These are phyloP conservation scores for Fraxinus greggii DNA, from an alignment of 305 asterid genomes.

Conservation along the genomic window DNA sequence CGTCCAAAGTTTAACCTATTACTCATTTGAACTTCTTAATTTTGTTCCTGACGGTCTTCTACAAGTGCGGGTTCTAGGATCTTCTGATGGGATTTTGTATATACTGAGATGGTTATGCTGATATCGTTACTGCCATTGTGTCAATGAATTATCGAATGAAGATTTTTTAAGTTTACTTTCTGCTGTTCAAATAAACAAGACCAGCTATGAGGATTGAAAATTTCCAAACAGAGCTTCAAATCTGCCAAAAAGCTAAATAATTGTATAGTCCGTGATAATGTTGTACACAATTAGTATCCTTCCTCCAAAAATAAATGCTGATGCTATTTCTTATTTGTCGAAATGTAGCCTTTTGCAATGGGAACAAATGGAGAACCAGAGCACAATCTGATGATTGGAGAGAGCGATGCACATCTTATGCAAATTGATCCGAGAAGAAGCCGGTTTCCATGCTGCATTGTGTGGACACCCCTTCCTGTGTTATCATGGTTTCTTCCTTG, in stretches of 20 bases:
- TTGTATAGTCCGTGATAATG: neutral
- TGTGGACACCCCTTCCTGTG: constrained; percentile 92
- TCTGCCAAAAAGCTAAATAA: neutral
- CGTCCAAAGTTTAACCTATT: neutral
- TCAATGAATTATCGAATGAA: neutral
- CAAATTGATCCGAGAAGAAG: constrained; percentile 58
- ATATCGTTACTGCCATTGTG: neutral
- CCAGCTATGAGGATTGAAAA: neutral
- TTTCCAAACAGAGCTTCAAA: neutral
- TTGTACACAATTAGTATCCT: neutral
- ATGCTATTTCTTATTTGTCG: neutral
- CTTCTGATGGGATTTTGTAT: neutral
- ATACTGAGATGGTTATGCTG: neutral
- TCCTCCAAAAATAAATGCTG: neutral
- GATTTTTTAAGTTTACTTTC: neutral
- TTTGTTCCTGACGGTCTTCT: neutral
- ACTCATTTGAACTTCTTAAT: neutral
- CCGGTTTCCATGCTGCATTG: constrained; percentile 83
- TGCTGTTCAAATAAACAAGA: neutral
- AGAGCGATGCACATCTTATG: constrained; percentile 23
- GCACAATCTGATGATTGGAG: constrained; percentile 57
- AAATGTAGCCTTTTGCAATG: constrained; percentile 30
- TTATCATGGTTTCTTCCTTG: constrained; percentile 84
- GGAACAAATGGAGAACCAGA: constrained; percentile 45
- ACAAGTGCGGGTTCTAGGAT: neutral